A percentile compares a stretch with the other conserved stretches of the same genome.
Evolutionary conservation across 345 rosid species (phyloP).

Genomic region (Eucalyptus sp.): DNA sequence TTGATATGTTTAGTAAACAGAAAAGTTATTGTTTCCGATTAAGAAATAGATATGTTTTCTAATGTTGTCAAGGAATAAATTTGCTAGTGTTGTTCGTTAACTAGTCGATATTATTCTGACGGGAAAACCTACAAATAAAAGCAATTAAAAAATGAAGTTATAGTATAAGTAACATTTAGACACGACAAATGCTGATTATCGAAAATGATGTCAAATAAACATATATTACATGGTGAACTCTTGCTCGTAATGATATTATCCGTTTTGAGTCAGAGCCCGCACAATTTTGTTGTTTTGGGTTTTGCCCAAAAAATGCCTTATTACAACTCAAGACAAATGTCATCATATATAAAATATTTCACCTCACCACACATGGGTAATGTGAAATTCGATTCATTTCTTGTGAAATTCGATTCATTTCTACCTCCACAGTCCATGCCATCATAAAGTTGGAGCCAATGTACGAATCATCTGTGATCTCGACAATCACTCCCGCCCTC

Average conservation of each 20-base stretch:
- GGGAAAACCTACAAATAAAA: neutral
- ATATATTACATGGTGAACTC: too few relatives aligned
- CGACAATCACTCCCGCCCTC: neutral
- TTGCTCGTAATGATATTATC: too few relatives aligned
- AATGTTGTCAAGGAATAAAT: neutral
- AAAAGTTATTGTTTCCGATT: neutral
- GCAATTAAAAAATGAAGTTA: neutral
- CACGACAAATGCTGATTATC: accelerated
- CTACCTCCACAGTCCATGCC: too few relatives aligned
- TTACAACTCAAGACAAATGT: too few relatives aligned
- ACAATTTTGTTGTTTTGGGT: too few relatives aligned
- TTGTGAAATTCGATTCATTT: neutral
- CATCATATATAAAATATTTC: too few relatives aligned
- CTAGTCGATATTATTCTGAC: neutral
- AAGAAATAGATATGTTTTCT: neutral
- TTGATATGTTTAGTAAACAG: neutral
- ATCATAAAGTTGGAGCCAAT: too few relatives aligned
- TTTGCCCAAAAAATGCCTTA: too few relatives aligned
- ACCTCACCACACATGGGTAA: accelerated
- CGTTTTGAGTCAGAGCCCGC: accelerated
- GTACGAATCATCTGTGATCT: too few relatives aligned
- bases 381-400: neutral
- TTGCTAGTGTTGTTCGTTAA: neutral
- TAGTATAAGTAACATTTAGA: too few relatives aligned
- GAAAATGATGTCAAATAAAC: too few relatives aligned